Evolutionary conservation across 2,329 filamentous ascomycete genomes (phyloP), one percentile per base, ranked within the genome.

Genomic region (Eutypella sp.): DNA sequence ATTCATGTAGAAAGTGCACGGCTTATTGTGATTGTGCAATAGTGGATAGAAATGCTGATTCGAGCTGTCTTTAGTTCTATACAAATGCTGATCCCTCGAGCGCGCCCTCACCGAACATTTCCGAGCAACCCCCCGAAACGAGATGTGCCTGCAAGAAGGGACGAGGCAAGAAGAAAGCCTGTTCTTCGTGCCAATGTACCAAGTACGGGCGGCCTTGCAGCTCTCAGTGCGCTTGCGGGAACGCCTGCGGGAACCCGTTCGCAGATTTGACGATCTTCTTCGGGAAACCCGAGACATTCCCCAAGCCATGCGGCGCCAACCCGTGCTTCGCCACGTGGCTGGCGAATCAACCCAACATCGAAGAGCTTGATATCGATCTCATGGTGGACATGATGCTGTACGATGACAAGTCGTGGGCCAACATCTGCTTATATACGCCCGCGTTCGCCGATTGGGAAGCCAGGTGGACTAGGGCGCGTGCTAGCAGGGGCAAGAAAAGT

Each of bases 351-450:
- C 61, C 61, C 13, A 63, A 62, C 34, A 55, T 64, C 27, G 62
- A 63, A 39, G 62, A 65, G 40, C 51, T 65, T 9, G 61, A 65
- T 37, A 49, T 54, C 16, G 62, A 65, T 15, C 46, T 65, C 18
- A 63, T 65, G 60, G 59, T 65, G 19, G 62, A 65, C 41, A 63
- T 65, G 53, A 46, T 65, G 29, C 47, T 63, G 18, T 59, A 62
- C 29, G 62, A 65, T 36, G 62, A 65, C 25, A 56, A 57, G 18
- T 64, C 62, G 25, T 65, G 61, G 61, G 53, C 56, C 11, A 50
- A 46, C 24, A 61, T 62, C 36, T 52, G 57, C 18, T 51, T 52
- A 23, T 56, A 61, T 20, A 57, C 48, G 8, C 57, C 59, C 11
- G 41, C 56, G 15, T 63, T 65, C 46, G 56, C 51, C 41, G 54